phyloP scores from a whole-genome alignment of 2,329 filamentous ascomycete species.

The Trichoderma atroviride region DNA sequence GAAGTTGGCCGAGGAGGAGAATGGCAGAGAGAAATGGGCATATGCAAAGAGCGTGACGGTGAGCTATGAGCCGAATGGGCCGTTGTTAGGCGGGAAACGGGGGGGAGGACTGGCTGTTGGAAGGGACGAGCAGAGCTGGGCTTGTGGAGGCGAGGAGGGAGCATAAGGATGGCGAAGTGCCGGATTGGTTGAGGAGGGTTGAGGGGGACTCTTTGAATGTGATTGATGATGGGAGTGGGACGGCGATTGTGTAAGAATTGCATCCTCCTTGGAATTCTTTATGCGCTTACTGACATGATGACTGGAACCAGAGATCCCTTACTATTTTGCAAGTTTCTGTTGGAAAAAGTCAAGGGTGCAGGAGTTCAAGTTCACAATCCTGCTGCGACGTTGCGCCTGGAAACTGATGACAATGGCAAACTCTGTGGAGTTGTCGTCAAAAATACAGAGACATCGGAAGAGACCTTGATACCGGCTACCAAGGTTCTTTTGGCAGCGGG shows the following conservation, averaged over 20 bases:
- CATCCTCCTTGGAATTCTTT: not conserved
- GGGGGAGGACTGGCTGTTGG: constrained; percentile 67
- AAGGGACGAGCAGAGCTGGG: constrained; percentile 65
- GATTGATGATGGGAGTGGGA: constrained; percentile 62
- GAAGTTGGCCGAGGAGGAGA: constrained; percentile 61
- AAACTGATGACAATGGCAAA: constrained; percentile 52
- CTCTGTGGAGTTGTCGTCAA: constrained; percentile 57
- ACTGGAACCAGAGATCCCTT: constrained; percentile 61
- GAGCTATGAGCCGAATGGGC: constrained; percentile 47
- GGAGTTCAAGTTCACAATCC: constrained; percentile 71
- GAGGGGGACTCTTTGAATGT: constrained; percentile 60
- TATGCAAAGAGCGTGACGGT: constrained; percentile 60
- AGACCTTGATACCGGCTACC: constrained; percentile 61
- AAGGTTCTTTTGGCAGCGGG: constrained; percentile 69
- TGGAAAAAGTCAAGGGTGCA: constrained; percentile 56
- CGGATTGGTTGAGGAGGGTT: constrained; percentile 41
- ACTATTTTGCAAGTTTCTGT: constrained; percentile 66
- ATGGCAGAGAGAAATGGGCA: constrained; percentile 57
- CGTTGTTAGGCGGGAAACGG: constrained; percentile 43
- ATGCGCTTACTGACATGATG: too few relatives aligned
- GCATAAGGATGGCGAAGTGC: constrained; percentile 38
- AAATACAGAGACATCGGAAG: constrained; percentile 46
- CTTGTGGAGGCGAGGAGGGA: constrained; percentile 43
- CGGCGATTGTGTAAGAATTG: constrained; percentile 63
- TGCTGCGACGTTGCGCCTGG: constrained; percentile 56